Evolutionary conservation across 495 filamentous ascomycete species (phyloP).

Genomic region (Niebla homalea): DNA sequence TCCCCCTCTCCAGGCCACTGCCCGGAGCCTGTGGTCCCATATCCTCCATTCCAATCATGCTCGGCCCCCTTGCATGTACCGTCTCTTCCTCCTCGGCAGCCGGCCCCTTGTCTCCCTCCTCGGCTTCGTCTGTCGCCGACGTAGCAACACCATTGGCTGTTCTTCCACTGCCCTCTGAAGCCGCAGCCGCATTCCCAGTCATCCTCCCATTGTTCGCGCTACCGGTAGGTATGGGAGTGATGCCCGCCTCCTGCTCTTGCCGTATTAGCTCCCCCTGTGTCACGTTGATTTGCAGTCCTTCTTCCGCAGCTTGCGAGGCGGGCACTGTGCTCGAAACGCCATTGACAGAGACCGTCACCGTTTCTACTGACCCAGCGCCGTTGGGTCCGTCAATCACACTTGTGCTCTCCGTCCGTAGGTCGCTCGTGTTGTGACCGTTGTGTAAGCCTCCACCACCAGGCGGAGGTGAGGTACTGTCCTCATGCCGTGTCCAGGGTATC

Average conservation of each 20-base stretch:
- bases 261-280: constrained; percentile 65
- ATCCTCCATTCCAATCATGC: constrained; percentile 73
- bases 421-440: constrained; percentile 1
- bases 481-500: constrained; percentile 67
- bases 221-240: constrained; percentile 27
- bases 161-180: constrained; percentile 23
- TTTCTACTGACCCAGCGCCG: constrained; percentile 57
- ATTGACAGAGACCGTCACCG: constrained; percentile 54
- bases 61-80: constrained; percentile 71
- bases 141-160: background rate
- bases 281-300: constrained; percentile 24
- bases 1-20: constrained; percentile 11
- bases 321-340: constrained; percentile 34
- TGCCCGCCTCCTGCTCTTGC: constrained; percentile 65
- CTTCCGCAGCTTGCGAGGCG: constrained; percentile 15
- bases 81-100: constrained; percentile 36
- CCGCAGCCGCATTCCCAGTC: constrained; percentile 10
- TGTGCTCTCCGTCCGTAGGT: constrained; percentile 49
- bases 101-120: constrained; percentile 8
- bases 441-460: constrained; percentile 9
- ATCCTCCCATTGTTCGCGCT: constrained; percentile 13
- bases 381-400: constrained; percentile 60
- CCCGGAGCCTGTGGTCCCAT: constrained; percentile 57
- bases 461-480: constrained; percentile 27
- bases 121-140: background rate